phyloP scores from a whole-genome alignment of 805 yeast genomes.

The Nakazawaea holstii region DNA sequence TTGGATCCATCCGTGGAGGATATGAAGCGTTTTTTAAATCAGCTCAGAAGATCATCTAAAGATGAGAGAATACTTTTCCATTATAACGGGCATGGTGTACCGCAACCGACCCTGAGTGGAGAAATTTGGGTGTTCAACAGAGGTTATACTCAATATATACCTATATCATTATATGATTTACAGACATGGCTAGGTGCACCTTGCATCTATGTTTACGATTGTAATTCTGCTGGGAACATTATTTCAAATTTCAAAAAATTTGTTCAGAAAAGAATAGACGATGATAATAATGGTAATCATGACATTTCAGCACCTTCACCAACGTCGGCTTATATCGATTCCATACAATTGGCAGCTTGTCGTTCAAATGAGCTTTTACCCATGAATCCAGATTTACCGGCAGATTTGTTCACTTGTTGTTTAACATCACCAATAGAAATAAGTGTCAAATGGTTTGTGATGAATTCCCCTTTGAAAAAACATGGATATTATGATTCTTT shows the following conservation, averaged over 20 bases:
- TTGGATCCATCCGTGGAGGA: constrained; percentile 96
- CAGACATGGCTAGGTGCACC: constrained; percentile 99
- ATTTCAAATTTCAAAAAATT: constrained; percentile 84
- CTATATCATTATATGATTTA: constrained; percentile 88
- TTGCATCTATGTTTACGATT: constrained; percentile 89
- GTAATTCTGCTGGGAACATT: constrained; percentile 91
- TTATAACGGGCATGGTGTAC: constrained; percentile 98
- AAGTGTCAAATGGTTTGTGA: constrained; percentile 84
- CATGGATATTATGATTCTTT: constrained; percentile 46
- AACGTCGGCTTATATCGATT: constrained; percentile 68
- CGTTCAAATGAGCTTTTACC: constrained; percentile 80
- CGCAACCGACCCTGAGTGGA: constrained; percentile 92
- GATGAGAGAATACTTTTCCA: constrained; percentile 92
- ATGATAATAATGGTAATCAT: constrained; percentile 62
- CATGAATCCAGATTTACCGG: constrained; percentile 92
- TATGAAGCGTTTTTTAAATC: constrained; percentile 84
- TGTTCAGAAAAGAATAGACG: constrained; percentile 84
- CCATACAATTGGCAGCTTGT: constrained; percentile 93
- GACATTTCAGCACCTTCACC: constrained; percentile 56
- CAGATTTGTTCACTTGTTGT: constrained; percentile 93
- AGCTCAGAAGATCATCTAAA: constrained; percentile 82
- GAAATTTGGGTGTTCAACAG: constrained; percentile 98
- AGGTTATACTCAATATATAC: constrained; percentile 96
- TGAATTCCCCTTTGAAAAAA: constrained; percentile 65
- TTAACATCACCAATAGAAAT: constrained; percentile 94